A percentile compares a stretch with the other conserved stretches of the same genome.
These are phyloP conservation scores for Dictyostelium capitatum DNA, from an alignment of 78 protist genomes.

Conservation along the genomic window DNA sequence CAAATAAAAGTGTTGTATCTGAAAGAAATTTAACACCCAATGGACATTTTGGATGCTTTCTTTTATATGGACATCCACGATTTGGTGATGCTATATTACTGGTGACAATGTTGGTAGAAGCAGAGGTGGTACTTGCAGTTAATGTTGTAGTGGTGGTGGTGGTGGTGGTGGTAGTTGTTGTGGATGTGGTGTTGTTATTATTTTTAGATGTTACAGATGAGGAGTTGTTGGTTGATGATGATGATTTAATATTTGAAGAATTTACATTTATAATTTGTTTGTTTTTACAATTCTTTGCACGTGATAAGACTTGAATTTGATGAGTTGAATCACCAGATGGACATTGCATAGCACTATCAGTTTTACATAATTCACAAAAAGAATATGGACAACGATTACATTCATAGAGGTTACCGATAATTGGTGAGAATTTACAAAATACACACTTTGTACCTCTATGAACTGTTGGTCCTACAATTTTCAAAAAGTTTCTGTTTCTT, in stretches of 20 bases:
- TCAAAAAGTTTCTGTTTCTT: neutral
- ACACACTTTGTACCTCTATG: conserved; percentile 55
- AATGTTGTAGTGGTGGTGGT: neutral
- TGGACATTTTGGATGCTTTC: conserved; percentile 20
- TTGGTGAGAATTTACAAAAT: conserved; percentile 59
- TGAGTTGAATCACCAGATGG: conserved; percentile 28
- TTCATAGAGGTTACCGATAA: conserved; percentile 53
- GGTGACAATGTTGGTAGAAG: neutral
- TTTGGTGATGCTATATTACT: conserved; percentile 5
- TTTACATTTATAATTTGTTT: neutral
- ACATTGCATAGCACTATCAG: neutral
- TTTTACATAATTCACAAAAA: conserved; percentile 60
- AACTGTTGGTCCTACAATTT: conserved; percentile 48
- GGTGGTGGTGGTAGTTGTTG: neutral
- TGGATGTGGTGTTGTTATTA: neutral
- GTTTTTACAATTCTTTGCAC: conserved; percentile 18
- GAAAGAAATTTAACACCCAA: conserved; percentile 24
- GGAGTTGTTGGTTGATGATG: neutral
- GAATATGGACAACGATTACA: conserved; percentile 11
- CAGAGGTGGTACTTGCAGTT: neutral
- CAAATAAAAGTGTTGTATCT: conserved; percentile 44
- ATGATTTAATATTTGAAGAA: neutral
- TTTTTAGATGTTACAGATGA: conserved; percentile 15
- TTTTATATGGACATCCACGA: conserved; percentile 63
- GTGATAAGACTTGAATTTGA: conserved; percentile 14